Conservation (phyloP, 805 yeast species). For the Torulaspora maleeae region DNA sequence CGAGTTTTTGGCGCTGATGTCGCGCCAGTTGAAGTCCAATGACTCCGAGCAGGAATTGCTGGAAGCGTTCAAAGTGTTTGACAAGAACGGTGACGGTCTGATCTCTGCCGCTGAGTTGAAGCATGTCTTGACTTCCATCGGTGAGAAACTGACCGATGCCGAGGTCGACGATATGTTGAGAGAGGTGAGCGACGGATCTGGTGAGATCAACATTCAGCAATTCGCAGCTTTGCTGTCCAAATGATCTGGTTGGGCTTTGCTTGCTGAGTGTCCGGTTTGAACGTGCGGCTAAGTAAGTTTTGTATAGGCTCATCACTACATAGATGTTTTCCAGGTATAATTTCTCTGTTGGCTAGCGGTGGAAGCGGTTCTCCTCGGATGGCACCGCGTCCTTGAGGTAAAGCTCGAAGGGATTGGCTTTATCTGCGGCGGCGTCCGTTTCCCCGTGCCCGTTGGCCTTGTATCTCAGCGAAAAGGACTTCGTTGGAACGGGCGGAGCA, state of each 20-base stretch:
- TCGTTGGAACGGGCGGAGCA: conserved; percentile 21
- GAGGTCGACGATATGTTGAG: conserved; percentile 97
- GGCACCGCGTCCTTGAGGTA: conserved; percentile 40
- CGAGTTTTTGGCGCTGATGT: conserved; percentile 81
- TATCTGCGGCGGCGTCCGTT: conserved; percentile 13
- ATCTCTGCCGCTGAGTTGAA: conserved; percentile 95
- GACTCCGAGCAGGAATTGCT: conserved; percentile 96
- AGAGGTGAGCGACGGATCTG: conserved; percentile 94
- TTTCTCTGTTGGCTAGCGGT: conserved; percentile 13
- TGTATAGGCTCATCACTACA: conserved; percentile 1
- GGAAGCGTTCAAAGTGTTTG: conserved; percentile 97
- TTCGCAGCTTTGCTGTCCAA: conserved; percentile 87
- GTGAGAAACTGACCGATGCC: conserved; percentile 92
- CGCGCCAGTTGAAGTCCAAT: conserved; percentile 90
- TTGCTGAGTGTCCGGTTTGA: too few relatives aligned
- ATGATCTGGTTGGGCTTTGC: conserved; percentile 32
- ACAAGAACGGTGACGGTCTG: conserved; percentile 93
- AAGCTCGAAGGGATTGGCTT: conserved; percentile 35
- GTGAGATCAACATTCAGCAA: conserved; percentile 95
- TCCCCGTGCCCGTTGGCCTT: conserved; percentile 4
- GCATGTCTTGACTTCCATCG: conserved; percentile 95
- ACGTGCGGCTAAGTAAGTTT: neutral
- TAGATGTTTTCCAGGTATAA: conserved; percentile 1
- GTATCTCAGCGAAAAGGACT: conserved; percentile 9
- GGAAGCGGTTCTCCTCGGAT: conserved; percentile 34